Percentiles rank a stretch among this genome's conserved stretches.
Conservation (phyloP, 2,329 filamentous ascomycete species). For the Cordyceps militaris region DNA sequence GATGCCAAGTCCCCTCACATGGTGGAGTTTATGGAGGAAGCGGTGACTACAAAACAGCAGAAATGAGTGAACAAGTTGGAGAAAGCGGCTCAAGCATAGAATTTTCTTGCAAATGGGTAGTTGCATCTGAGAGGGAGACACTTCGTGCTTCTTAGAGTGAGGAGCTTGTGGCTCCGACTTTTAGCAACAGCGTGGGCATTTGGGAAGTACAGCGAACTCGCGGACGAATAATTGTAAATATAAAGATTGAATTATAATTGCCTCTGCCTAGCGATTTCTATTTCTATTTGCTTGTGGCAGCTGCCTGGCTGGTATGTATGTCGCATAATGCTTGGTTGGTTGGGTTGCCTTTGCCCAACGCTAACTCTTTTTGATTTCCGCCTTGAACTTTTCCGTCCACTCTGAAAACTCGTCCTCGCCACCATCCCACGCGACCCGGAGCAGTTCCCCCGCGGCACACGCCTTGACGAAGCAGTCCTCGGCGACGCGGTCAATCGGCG, state of each 20-base stretch:
- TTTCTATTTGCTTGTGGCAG: background rate
- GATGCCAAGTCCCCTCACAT: background rate
- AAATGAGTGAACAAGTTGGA: too few relatives aligned
- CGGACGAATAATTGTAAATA: background rate
- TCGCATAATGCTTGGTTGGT: background rate
- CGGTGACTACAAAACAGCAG: background rate
- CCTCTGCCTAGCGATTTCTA: background rate
- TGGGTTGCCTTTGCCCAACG: background rate
- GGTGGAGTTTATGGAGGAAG: too few relatives aligned
- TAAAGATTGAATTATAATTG: background rate
- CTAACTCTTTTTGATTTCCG: slow-evolving; percentile 40
- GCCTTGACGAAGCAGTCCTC: slow-evolving; percentile 55
- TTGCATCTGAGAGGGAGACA: background rate
- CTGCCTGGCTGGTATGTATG: background rate
- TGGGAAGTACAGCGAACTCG: background rate
- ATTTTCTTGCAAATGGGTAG: background rate
- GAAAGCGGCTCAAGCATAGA: too few relatives aligned
- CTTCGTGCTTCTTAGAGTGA: background rate
- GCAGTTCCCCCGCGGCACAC: slow-evolving; percentile 45
- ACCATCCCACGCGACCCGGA: slow-evolving; percentile 55
- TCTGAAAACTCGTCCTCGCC: slow-evolving; percentile 67
- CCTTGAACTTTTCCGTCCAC: slow-evolving; percentile 59
- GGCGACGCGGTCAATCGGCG: slow-evolving; percentile 52
- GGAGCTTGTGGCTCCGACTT: background rate
- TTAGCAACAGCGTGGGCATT: background rate